A percentile compares a stretch with the other conserved stretches of the same genome.
phyloP scores from a whole-genome alignment of 768 basidiomycete genomes.

The Tricholoma matsutake region DNA sequence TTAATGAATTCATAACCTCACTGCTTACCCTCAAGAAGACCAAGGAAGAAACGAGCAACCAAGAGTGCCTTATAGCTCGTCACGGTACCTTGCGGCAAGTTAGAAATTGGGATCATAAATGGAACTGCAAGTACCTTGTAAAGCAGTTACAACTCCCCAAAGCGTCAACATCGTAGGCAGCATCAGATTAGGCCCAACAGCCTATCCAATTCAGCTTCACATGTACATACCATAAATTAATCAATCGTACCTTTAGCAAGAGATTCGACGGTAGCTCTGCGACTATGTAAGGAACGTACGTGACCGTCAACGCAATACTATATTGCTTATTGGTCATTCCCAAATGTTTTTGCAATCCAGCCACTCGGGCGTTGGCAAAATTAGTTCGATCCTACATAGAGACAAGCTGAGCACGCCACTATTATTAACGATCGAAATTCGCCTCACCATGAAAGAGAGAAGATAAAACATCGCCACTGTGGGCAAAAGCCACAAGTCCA shows the following conservation, averaged over 20 bases:
- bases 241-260: conserved; percentile 43
- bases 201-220: background rate
- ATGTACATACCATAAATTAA: background rate
- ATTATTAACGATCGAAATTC: background rate
- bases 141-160: conserved; percentile 62
- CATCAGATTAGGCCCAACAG: conserved; percentile 16
- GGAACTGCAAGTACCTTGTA: conserved; percentile 45
- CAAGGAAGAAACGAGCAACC: conserved; percentile 49
- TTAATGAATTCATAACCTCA: background rate
- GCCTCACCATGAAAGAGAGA: conserved; percentile 22
- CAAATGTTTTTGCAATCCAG: conserved; percentile 54
- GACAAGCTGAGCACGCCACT: background rate
- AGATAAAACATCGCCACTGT: conserved; percentile 35
- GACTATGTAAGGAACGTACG: conserved; percentile 52
- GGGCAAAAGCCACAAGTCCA: conserved; percentile 36
- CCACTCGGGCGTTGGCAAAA: conserved; percentile 58
- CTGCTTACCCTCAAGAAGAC: conserved; percentile 44
- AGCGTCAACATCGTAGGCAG: conserved; percentile 54
- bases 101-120: background rate
- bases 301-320: conserved; percentile 46
- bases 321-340: conserved; percentile 49
- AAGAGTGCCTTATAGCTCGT: conserved; percentile 41
- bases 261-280: conserved; percentile 63
- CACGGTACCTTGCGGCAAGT: conserved; percentile 40
- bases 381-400: conserved; percentile 47